Base-by-base conservation (phyloP, 176 grass and related monocot genomes). In the Aegilops speltoides region DNA sequence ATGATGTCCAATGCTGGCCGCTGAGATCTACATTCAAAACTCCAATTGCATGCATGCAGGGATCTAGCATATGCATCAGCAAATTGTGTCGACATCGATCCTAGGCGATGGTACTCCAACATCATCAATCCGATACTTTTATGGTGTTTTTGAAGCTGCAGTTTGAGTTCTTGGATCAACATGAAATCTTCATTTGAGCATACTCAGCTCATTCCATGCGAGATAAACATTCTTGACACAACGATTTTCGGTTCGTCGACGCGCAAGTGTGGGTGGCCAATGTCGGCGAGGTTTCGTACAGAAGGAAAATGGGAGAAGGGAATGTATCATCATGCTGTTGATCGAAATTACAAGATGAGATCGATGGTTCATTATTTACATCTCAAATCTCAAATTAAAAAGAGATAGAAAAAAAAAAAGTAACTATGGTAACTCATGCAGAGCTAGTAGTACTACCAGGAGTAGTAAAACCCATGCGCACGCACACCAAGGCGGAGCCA, bases 21-120 rank as follows among this genome's bases (percentile, higher is more conserved):
- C 57, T 33, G 74, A 77, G 74, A 77, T 77, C 74, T 77, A 77
- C 74, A 56, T 77, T 77, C 46, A 77, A 77, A 57, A 77, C 74
- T 33, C 74, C 8, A 77, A 33, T 76, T 20, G 43, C 73, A 52
- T 76, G 25, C 73, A 31, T 31, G 31, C 31, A 31, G n/a, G 38
- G 32, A 36, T 38, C 8, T 19, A 14, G 15, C 24, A 19, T 75
- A 48, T 74, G 14, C 14, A 50, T 48, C 41, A 25, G 12, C 38
- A 28, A 4, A 45, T 41, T 72, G 11, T 73, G 70, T 45, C 12
- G 1, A 9, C 38, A 45, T 73, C 20, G 2, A 3, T 31, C n/a
- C 41, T 73, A 20, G 17, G 16, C 17, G 0, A 57, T 57, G 2
- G 2, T 41, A 41, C 40, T 3, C 40, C 10, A 41, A 11, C 40